Evolutionary conservation across 129 eudicot genomes (phyloP), one percentile per base, ranked within the genome.

Genomic region (Centrapalus pauciflorus): DNA sequence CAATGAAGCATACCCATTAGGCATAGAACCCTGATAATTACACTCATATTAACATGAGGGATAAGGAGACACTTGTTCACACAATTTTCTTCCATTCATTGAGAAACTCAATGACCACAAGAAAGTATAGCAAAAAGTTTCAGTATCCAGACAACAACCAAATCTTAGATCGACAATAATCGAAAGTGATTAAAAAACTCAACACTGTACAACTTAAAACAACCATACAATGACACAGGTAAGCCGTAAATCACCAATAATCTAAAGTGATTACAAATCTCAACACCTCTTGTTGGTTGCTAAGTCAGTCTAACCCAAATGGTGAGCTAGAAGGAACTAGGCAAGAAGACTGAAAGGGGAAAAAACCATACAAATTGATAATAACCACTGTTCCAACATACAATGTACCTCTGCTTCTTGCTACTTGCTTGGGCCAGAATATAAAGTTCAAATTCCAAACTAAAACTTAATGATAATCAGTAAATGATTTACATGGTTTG

Each of bases 1-100:
- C 27, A 83, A 60, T 71, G 81, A n/a, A 38, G 84, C 87, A 66
- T 81, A 76, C 56, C 92, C 87, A 7, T 85, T 86, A 55, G 77
- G 52, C 43, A 62, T 48, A 12, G 80, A 70, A 41, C 87, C 87
- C 95, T 88, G 80, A 51, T 73, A 61, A 60, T 13, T 77, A 77
- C 67, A 64, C 41, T 34, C n/a, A 75, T 67, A 10, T 12, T 29
- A 10, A 10, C 66, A 72, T 28, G 50, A 16, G 55, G 11, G 35
- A 66, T 23, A 58, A 23, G n/a, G n/a, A 25, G 8, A 74, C 34
- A 33, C 20, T 27, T 11, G 40, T 38, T 35, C 58, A 41, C 25
- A 8, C 25, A 29, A 12, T 49, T 30, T 46, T 5, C 76, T 48
- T 33, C 46, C 27, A 8, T 6, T 43, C 0, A 6, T 71, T 48